These are phyloP conservation scores for Lepiota brunneoincarnata DNA, from an alignment of 768 basidiomycete species.

Conservation along the genomic window DNA sequence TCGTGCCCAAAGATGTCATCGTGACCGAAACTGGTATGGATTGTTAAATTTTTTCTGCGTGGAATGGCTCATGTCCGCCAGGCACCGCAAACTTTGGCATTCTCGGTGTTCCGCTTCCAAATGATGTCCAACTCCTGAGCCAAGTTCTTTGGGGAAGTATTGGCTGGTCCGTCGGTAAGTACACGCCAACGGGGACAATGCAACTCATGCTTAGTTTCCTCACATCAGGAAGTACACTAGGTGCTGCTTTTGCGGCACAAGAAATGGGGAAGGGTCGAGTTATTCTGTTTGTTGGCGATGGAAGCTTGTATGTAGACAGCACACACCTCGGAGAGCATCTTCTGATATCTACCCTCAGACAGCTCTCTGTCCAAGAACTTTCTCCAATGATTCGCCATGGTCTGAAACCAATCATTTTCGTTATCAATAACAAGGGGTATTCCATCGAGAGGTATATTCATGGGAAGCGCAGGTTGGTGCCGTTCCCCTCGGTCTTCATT, in stretches of 20 bases:
- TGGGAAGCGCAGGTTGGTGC: conserved; percentile 49
- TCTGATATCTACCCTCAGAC: conserved; percentile 37
- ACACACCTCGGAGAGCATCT: neutral
- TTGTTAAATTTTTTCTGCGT: neutral
- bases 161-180: conserved; percentile 79
- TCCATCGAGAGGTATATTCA: conserved; percentile 84
- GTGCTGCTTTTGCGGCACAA: conserved; percentile 76
- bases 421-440: conserved; percentile 81
- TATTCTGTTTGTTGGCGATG: conserved; percentile 85
- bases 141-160: conserved; percentile 93
- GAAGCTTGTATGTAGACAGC: conserved; percentile 56
- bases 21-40: conserved; percentile 78
- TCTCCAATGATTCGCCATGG: conserved; percentile 77
- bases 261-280: conserved; percentile 63
- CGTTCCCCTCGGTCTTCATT: neutral
- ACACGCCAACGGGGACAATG: neutral
- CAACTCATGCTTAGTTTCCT: neutral
- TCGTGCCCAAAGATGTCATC: conserved; percentile 70
- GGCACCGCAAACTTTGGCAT: conserved; percentile 86
- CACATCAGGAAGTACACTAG: conserved; percentile 51
- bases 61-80: conserved; percentile 12
- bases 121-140: conserved; percentile 59
- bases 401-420: conserved; percentile 80
- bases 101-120: conserved; percentile 75
- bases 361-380: conserved; percentile 79